Evolutionary conservation across 2,329 filamentous ascomycete genomes (phyloP), one percentile per base, ranked within the genome.

Genomic region (Sporothrix variecibatus): DNA sequence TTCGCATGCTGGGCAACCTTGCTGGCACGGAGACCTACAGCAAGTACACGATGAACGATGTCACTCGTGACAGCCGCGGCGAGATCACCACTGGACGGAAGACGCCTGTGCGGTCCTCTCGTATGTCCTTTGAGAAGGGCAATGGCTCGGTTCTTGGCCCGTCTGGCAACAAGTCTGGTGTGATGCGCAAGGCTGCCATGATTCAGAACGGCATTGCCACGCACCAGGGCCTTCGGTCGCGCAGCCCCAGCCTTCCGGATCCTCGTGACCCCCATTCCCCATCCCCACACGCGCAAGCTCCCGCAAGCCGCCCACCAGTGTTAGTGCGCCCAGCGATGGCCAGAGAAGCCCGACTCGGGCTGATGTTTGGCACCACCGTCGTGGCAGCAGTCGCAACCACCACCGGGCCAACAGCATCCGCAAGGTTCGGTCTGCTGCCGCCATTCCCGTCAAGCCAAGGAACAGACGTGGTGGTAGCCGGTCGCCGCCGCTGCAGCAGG

Each of bases 281-380:
- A 97, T 99, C 7, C 96, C 96, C 0, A 92, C 91, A 2, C 88
- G 96, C 73, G 93, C 94, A 40, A 98, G 95, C 82, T 99, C 95
- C 6, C 90, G 94, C 75, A 91, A 92, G 78, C 87, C 91, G 28
- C 88, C 90, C 0, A 82, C 90, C 75, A 91, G 88, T 77, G 85
- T 88, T 70, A 94, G 93, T 80, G 85, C 86, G 2, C 86, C 87
- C 0, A 90, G 89, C 75, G 94, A 97, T 76, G 93, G 93, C 3
- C 91, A 90, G 56, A 88, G 90, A 76, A 97, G 94, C 80, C 94
- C 94, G 0, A 94, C 92, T 0, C 87, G 89, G 43, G 83, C 83
- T n/a, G 86, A 86, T 28, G 82, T 83, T n/a, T 89, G 88, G 82
- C 85, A 88, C 72, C 85, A 88, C 73, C 85, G 89, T 34, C 86